Evolutionary conservation across 2,329 filamentous ascomycete species (phyloP).

Genomic region (Cyclaneusma minus): DNA sequence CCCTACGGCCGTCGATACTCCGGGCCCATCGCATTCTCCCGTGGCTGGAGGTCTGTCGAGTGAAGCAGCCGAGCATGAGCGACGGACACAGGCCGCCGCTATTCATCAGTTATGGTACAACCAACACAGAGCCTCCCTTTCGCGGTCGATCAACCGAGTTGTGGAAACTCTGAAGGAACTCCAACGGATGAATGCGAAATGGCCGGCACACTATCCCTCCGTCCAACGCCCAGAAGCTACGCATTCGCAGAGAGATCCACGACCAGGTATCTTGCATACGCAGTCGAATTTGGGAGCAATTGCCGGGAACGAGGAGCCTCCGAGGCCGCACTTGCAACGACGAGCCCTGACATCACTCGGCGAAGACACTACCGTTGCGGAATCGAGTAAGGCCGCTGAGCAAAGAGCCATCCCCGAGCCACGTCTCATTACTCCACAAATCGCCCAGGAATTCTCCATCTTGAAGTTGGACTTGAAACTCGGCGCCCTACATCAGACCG

Average conservation of each 20-base stretch:
- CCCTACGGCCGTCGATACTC: slow-evolving; percentile 29
- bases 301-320: slow-evolving; percentile 17
- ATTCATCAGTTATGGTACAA: slow-evolving; percentile 93
- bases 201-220: slow-evolving; percentile 92
- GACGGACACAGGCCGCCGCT: slow-evolving; percentile 59
- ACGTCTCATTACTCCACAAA: slow-evolving; percentile 75
- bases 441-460: slow-evolving; percentile 90
- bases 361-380: slow-evolving; percentile 36
- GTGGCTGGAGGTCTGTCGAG: slow-evolving; percentile 10
- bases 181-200: slow-evolving; percentile 76
- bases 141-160: slow-evolving; percentile 71
- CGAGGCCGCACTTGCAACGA: slow-evolving; percentile 35
- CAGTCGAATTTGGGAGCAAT: slow-evolving; percentile 34
- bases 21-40: slow-evolving; percentile 25
- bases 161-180: slow-evolving; percentile 71
- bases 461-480: slow-evolving; percentile 90
- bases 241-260: slow-evolving; percentile 29
- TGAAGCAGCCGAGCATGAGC: slow-evolving; percentile 40
- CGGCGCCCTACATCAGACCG: slow-evolving; percentile 69
- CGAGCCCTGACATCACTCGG: slow-evolving; percentile 61
- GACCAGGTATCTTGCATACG: slow-evolving; percentile 48
- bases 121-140: slow-evolving; percentile 75
- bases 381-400: slow-evolving; percentile 61
- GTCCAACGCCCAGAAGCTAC: slow-evolving; percentile 44
- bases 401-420: slow-evolving; percentile 50